Conservation (phyloP, 2,329 filamentous ascomycete genomes). For the Basipetospora chlamydospora region DNA sequence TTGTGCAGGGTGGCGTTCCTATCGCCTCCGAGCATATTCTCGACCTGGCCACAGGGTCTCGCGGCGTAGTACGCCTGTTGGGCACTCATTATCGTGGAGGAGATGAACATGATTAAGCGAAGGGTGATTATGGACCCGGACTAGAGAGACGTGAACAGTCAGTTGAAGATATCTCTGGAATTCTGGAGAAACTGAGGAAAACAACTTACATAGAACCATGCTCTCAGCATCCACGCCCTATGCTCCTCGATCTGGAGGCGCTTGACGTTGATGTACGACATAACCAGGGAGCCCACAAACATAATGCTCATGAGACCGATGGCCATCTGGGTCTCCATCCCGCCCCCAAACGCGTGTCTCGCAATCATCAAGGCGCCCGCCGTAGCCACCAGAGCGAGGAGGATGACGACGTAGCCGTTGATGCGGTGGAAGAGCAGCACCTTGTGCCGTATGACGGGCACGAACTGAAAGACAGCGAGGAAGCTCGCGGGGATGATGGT, state of each 20-base stretch:
- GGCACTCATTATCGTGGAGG: constrained; percentile 22
- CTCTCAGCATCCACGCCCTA: constrained; percentile 46
- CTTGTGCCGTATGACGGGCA: constrained; percentile 29
- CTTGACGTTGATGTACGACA: constrained; percentile 42
- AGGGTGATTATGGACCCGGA: constrained; percentile 36
- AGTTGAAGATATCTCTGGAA: too few relatives aligned
- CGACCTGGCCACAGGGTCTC: constrained; percentile 33
- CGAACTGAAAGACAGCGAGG: constrained; percentile 29
- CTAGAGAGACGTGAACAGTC: constrained; percentile 16
- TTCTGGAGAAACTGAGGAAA: background rate
- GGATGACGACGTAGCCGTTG: constrained; percentile 37
- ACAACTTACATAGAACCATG: constrained; percentile 28
- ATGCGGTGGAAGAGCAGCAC: constrained; percentile 39
- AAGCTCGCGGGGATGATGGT: constrained; percentile 26
- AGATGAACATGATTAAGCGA: constrained; percentile 30
- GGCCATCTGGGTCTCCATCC: constrained; percentile 27
- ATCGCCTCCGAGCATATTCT: constrained; percentile 19
- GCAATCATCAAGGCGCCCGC: constrained; percentile 36
- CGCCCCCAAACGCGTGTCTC: constrained; percentile 35
- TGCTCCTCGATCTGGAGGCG: constrained; percentile 45
- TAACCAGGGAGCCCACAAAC: constrained; percentile 23
- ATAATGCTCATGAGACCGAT: constrained; percentile 27
- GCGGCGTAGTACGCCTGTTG: constrained; percentile 13
- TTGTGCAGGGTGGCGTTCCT: constrained; percentile 13
- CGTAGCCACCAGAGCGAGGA: constrained; percentile 28